Percentiles rank a stretch among this genome's conserved stretches.
Evolutionary conservation across 225 moss, liverwort and hornwort genomes (phyloP).

Genomic region (Marchantia polymorpha): DNA sequence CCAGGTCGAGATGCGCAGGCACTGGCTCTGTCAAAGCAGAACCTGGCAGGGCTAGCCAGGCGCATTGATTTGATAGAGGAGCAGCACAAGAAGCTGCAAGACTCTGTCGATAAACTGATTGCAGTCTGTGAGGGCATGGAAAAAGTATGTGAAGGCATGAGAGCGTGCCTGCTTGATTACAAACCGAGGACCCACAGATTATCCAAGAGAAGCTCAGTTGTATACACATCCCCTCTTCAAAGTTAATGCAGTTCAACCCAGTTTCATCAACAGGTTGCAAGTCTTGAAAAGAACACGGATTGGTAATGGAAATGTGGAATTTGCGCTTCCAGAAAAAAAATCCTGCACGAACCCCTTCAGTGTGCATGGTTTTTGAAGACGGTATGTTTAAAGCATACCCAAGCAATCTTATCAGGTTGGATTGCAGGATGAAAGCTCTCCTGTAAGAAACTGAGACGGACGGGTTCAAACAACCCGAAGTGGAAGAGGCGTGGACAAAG

Average conservation of each 20-base stretch:
- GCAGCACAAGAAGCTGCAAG: conserved; percentile 36
- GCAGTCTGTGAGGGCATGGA: conserved; percentile 41
- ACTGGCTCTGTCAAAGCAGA: neutral
- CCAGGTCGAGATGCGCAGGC: neutral
- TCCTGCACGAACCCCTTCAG: neutral
- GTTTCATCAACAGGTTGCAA: neutral
- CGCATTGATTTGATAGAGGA: conserved; percentile 40
- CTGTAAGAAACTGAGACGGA: neutral
- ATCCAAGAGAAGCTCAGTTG: conserved; percentile 13
- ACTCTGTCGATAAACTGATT: conserved; percentile 32
- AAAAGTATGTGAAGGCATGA: conserved; percentile 44
- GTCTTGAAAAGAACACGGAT: neutral
- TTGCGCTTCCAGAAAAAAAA: neutral
- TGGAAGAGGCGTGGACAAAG: neutral
- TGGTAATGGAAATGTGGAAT: neutral
- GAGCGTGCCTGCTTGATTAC: conserved; percentile 29
- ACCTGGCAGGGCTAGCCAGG: conserved; percentile 24
- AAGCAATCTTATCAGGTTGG: neutral
- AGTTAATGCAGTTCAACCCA: neutral
- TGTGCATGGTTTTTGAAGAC: neutral
- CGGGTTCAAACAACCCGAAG: neutral
- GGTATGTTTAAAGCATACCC: neutral
- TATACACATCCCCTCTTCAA: conserved; percentile 10
- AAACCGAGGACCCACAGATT: conserved; percentile 24
- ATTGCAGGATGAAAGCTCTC: neutral